phyloP scores from a whole-genome alignment of 345 rosid species.

The Lepidium africanum region DNA sequence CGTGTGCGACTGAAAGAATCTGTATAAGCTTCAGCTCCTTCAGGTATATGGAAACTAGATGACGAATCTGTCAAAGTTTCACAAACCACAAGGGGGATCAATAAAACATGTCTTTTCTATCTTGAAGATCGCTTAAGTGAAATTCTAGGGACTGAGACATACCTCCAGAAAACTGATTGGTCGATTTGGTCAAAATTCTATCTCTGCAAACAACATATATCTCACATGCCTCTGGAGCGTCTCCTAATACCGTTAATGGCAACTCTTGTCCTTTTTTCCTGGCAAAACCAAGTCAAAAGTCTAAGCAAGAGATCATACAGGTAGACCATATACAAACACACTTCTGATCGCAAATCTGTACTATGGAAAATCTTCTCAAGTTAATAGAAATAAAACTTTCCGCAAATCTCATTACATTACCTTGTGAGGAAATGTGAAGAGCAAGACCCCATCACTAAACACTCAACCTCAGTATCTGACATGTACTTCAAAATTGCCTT shows the following conservation, averaged over 20 bases:
- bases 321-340: neutral
- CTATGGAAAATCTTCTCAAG: neutral
- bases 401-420: constrained; percentile 25
- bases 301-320: neutral
- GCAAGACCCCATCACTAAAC: constrained; percentile 73
- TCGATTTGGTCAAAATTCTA: constrained; percentile 42
- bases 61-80: constrained; percentile 13
- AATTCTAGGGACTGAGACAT: neutral
- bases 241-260: constrained; percentile 43
- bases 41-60: constrained; percentile 24
- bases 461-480: constrained; percentile 38
- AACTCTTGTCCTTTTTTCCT: constrained; percentile 56
- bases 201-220: constrained; percentile 44
- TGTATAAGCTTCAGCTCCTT: constrained; percentile 25
- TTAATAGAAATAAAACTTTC: neutral
- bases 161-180: constrained; percentile 30
- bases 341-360: neutral
- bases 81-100: neutral
- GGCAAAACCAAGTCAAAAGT: neutral
- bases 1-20: constrained; percentile 23
- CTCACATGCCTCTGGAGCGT: constrained; percentile 46
- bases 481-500: constrained; percentile 45
- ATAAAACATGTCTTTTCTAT: neutral
- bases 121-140: neutral
- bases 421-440: constrained; percentile 43